phyloP scores from a whole-genome alignment of 164 flowering plant genomes.

The Nymphaea colorata region DNA sequence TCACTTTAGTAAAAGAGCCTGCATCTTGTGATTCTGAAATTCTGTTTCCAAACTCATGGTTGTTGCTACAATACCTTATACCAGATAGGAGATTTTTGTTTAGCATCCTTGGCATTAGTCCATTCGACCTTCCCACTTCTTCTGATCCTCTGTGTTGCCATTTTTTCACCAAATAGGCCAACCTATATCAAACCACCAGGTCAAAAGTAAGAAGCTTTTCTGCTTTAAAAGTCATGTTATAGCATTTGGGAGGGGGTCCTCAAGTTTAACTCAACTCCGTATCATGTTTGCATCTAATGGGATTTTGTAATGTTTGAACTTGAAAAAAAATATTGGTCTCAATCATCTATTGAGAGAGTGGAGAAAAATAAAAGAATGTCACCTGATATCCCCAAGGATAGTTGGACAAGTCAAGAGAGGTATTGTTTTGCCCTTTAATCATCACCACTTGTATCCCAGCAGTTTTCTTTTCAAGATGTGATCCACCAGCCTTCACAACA shows the following conservation, averaged over 20 bases:
- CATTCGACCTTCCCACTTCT: slow-evolving; percentile 53
- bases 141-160: slow-evolving; percentile 26
- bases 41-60: neutral
- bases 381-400: slow-evolving; percentile 61
- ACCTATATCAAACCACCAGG: slow-evolving; percentile 23
- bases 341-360: too few species aligned
- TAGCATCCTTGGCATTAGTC: slow-evolving; percentile 21
- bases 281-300: too few species aligned
- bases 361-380: too few species aligned
- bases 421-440: slow-evolving; percentile 11
- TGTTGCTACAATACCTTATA: slow-evolving; percentile 48
- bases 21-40: neutral
- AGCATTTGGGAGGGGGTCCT: too few species aligned
- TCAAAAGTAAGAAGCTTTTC: too few species aligned
- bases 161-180: slow-evolving; percentile 56
- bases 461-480: slow-evolving; percentile 37
- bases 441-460: slow-evolving; percentile 29
- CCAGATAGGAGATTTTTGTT: slow-evolving; percentile 45
- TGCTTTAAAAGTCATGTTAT: too few species aligned
- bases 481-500: slow-evolving; percentile 45
- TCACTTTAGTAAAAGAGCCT: too few species aligned
- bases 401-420: slow-evolving; percentile 13
- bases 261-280: too few species aligned
- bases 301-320: too few species aligned
- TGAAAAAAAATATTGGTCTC: too few species aligned